Evolutionary conservation across 2,329 filamentous ascomycete genomes (phyloP).

Genomic region (Fusarium miscanthi): DNA sequence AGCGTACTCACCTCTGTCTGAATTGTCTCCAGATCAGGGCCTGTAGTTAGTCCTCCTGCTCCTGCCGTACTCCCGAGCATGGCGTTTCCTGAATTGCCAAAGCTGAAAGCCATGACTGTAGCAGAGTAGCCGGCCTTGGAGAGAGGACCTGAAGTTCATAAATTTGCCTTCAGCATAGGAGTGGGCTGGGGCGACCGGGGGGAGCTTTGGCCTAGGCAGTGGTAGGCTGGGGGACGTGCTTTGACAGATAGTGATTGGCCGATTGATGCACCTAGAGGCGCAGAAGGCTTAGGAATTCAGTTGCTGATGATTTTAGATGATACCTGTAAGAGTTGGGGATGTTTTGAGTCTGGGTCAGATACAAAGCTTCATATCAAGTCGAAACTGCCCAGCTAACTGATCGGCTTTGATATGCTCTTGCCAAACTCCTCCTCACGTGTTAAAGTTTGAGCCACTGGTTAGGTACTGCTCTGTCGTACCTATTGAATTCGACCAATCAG

Average conservation of each 20-base stretch:
- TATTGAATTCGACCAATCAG: conserved; percentile 43
- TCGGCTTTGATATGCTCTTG: conserved; percentile 29
- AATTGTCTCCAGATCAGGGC: conserved; percentile 79
- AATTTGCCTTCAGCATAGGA: conserved; percentile 44
- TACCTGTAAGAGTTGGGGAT: not conserved
- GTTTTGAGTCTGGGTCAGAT: not conserved
- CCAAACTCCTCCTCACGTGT: conserved; percentile 44
- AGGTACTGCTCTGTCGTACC: not conserved
- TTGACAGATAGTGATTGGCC: conserved; percentile 38
- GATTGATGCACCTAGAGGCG: conserved; percentile 8
- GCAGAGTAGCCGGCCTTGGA: conserved; percentile 50
- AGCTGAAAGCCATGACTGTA: conserved; percentile 73
- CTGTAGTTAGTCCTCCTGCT: conserved; percentile 56
- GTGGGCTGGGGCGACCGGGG: conserved; percentile 33
- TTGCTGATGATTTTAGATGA: conserved; percentile 1
- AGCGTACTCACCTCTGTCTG: conserved; percentile 76
- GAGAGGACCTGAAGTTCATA: conserved; percentile 44
- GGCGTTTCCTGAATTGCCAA: conserved; percentile 60
- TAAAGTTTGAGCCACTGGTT: conserved; percentile 29
- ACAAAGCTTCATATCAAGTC: not conserved
- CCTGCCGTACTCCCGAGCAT: conserved; percentile 55
- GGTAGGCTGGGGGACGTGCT: conserved; percentile 43
- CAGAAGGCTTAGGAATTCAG: conserved; percentile 5
- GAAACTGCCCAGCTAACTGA: conserved; percentile 6
- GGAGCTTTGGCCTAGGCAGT: conserved; percentile 34